Conservation (phyloP, 768 basidiomycete species). For the Mycena epipterygia region DNA sequence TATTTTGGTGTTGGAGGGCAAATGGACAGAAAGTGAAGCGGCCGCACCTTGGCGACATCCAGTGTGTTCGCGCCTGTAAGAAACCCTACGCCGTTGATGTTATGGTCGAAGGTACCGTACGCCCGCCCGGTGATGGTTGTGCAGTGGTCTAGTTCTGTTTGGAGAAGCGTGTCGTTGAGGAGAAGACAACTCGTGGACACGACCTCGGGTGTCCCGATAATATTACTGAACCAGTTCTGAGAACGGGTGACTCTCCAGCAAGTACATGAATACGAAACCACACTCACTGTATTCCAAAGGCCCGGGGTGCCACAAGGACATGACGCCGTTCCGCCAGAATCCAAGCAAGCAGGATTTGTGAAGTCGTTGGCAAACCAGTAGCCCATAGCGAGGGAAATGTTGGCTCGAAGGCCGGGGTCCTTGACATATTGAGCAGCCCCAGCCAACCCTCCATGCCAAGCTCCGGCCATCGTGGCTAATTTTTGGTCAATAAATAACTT, state of each 20-base stretch:
- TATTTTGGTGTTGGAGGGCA: neutral
- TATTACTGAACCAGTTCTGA: constrained; percentile 79
- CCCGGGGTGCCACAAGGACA: constrained; percentile 72
- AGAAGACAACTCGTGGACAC: constrained; percentile 71
- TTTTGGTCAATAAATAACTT: constrained; percentile 9
- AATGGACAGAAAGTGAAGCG: neutral
- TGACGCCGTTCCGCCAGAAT: constrained; percentile 61
- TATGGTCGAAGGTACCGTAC: constrained; percentile 57
- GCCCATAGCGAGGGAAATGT: constrained; percentile 67
- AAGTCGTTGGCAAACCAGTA: constrained; percentile 77
- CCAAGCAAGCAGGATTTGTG: constrained; percentile 65
- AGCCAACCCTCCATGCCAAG: constrained; percentile 66
- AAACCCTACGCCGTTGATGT: constrained; percentile 56
- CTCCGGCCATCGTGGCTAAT: constrained; percentile 66
- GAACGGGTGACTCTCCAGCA: neutral
- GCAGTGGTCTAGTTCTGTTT: constrained; percentile 59
- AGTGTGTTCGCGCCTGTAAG: constrained; percentile 76
- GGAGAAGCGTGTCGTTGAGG: constrained; percentile 61
- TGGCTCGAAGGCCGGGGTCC: constrained; percentile 52
- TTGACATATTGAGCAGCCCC: constrained; percentile 59
- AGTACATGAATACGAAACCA: neutral
- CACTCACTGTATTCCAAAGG: constrained; percentile 51
- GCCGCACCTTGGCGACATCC: constrained; percentile 65
- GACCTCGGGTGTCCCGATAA: constrained; percentile 72
- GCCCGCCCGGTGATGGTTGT: constrained; percentile 64